These are phyloP conservation scores for Effrenium voratum DNA, from an alignment of 73 alveolate genomes.

Conservation along the genomic window DNA sequence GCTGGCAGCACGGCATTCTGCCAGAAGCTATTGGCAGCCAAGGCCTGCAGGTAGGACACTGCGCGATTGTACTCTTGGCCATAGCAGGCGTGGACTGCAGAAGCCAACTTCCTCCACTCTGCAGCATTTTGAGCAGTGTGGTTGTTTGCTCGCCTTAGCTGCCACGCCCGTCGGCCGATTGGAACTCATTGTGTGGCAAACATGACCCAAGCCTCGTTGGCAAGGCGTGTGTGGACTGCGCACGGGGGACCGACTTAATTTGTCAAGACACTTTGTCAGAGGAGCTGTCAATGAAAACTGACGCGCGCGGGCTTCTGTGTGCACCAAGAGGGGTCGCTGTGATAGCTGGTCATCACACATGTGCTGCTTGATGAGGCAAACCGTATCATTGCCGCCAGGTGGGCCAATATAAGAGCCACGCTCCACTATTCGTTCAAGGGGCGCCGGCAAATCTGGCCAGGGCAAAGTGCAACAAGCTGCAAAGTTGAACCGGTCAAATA, in stretches of 20 bases:
- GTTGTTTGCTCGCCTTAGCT: constrained; percentile 29
- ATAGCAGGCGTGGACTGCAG: background rate
- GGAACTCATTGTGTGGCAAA: background rate
- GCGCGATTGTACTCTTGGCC: constrained; percentile 25
- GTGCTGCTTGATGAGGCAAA: background rate
- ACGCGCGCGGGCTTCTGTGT: background rate
- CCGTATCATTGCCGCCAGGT: background rate
- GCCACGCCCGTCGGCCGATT: background rate
- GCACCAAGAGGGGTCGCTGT: background rate
- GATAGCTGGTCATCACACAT: background rate
- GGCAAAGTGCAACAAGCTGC: background rate
- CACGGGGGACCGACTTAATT: background rate
- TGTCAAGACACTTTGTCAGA: background rate
- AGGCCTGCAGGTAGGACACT: background rate
- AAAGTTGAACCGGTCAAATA: background rate
- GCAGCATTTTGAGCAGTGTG: background rate
- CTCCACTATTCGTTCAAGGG: background rate
- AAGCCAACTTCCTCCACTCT: background rate
- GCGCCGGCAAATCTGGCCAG: background rate
- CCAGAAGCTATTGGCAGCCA: background rate
- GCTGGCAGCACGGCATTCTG: background rate
- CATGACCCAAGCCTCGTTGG: too few relatives aligned
- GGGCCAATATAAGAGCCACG: background rate
- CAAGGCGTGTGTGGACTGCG: background rate
- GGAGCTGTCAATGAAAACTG: background rate